Evolutionary conservation across 306 rosid genomes (phyloP), one percentile per base, ranked within the genome.

Genomic region (Quercus dentata): DNA sequence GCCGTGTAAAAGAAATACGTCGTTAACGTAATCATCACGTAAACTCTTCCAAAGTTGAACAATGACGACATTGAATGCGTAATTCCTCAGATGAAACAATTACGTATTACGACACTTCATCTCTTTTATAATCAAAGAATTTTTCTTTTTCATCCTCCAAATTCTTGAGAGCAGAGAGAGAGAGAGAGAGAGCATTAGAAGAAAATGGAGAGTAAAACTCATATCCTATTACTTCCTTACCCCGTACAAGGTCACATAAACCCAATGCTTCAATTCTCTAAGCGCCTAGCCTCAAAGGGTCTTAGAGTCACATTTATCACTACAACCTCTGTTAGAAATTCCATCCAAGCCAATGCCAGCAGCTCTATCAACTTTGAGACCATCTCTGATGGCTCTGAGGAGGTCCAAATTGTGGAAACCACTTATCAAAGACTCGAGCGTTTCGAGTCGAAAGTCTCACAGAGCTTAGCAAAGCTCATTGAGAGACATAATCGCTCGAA

Each of bases 161-260:
- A 10, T 49, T 49, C 54, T 49, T 49, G 69, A 64, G 12, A 63
- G 8, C 15, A 8, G 46, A 41, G 46, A 41, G 0, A n/a, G n/a
- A n/a, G n/a, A n/a, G n/a, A n/a, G n/a, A 41, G 41, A 17, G 46
- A 64, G 41, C 5, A 12, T 1, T 12, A 28, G 41, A 13, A 38
- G 65, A 52, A 31, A 77, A 33, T 52, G 58, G 58, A 4, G 76
- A 69, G 21, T 35, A 1, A 64, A 18, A 27, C 33, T 27, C 78
- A 76, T 31, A 57, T 82, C 6, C 46, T 82, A 15, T 21, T 63
- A 2, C 25, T 82, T 51, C 81, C 85, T 1, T 82, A 70, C 52
- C 81, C 78, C 31, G 74, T 75, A 5, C 83, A 74, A 64, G 80
- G 83, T 31, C 86, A 83, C 70, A 78, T 83, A 57, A 83, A 78